Evolutionary conservation across 176 grass and related monocot species (phyloP), one percentile per base, ranked within the genome.

Genomic region (Triticum urartu): DNA sequence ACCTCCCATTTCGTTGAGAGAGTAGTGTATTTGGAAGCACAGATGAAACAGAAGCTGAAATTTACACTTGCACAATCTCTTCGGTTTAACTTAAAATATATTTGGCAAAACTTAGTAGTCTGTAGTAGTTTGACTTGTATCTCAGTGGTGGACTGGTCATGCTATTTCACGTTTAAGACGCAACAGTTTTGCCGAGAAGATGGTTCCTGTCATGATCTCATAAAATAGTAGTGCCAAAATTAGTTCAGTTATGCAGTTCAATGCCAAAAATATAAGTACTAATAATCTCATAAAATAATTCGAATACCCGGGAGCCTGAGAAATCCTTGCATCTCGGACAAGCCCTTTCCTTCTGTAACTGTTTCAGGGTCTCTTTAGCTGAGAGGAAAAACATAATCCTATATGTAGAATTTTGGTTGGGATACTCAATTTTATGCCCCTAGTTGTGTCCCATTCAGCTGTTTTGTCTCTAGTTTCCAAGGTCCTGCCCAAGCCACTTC

Each of bases 1-100:
- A 75, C 87, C 84, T 56, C 47, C 33, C 74, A 43, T 64, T 25
- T 40, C 15, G 52, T 78, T 78, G 75, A 85, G 60, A 45, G 58
- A 21, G 42, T 38, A 26, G 20, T 75, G 75, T 83, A 72, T 34
- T 88, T 60, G 7, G 45, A 76, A 81, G 71, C 76, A 68, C 26
- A 26, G 77, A 73, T 17, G 24, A 75, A 72, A 62, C 15, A 0
- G 7, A 48, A 82, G 11, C 73, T 54, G 17, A 24, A 71, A 80
- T 86, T 17, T 81, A 25, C 11, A 28, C 71, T 82, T 68, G 70
- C 39, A 52, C 13, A 47, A 54, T 65, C 60, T 65, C 15, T 14
- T 47, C 0, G 40, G 47, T 20, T 73, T 42, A 79, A 61, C 25
- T 74, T 60, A 42, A 80, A 35, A 26, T 62, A 60, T 76, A 68